A percentile compares a stretch with the other conserved stretches of the same genome.
These are phyloP conservation scores for Paramecium caudatum DNA, from an alignment of 73 alveolate species.

Conservation along the genomic window DNA sequence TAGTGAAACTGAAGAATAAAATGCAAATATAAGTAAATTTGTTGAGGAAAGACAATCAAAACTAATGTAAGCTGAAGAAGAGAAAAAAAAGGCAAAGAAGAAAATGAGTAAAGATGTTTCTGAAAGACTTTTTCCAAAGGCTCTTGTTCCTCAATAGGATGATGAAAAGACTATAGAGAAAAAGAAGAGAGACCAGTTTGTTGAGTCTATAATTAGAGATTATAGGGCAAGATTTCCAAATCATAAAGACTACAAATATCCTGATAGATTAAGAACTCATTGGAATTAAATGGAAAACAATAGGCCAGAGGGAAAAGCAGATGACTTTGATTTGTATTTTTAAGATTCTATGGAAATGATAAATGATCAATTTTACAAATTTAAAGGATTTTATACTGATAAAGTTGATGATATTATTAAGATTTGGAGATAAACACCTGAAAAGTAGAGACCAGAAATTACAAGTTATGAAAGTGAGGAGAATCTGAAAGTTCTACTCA, in stretches of 20 bases:
- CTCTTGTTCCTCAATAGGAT: not conserved
- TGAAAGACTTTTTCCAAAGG: slow-evolving; percentile 42
- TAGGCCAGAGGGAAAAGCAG: slow-evolving; percentile 31
- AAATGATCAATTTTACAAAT: slow-evolving; percentile 22
- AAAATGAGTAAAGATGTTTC: slow-evolving; percentile 51
- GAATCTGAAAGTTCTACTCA: slow-evolving; percentile 27
- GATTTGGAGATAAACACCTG: slow-evolving; percentile 36
- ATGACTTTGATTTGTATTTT: slow-evolving; percentile 28
- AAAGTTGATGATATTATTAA: slow-evolving; percentile 50
- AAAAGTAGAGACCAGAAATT: slow-evolving; percentile 13
- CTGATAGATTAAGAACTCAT: slow-evolving; percentile 39
- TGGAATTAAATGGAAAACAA: slow-evolving; percentile 48
- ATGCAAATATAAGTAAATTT: slow-evolving; percentile 35
- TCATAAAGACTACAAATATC: slow-evolving; percentile 61
- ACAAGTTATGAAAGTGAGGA: slow-evolving; percentile 71
- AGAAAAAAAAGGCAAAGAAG: slow-evolving; percentile 67
- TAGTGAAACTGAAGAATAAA: slow-evolving; percentile 35
- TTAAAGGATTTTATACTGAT: slow-evolving; percentile 53
- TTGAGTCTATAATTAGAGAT: slow-evolving; percentile 39
- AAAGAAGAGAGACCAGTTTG: slow-evolving; percentile 69
- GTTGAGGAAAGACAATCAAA: slow-evolving; percentile 61
- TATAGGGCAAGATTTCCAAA: slow-evolving; percentile 65
- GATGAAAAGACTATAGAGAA: slow-evolving; percentile 52
- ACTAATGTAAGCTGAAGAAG: slow-evolving; percentile 78
- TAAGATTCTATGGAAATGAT: slow-evolving; percentile 27